Conservation (phyloP, 257 asterid genomes). For the Primulina tabacum region DNA sequence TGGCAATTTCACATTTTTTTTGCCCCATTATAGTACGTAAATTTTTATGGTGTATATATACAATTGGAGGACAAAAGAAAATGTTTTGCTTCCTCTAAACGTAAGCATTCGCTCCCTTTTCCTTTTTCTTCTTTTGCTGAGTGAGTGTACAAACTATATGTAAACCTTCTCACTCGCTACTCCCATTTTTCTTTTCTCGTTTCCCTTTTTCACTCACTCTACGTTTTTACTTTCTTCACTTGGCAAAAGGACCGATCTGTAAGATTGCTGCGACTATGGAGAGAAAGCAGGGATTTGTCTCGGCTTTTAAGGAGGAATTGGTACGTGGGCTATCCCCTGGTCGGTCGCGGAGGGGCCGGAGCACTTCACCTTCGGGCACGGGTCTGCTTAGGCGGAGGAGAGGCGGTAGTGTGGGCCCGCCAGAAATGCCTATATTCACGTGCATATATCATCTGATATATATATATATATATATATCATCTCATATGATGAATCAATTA, state of each 20-base stretch:
- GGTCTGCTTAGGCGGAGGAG: too few species aligned
- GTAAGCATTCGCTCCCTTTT: background rate
- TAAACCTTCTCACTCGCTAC: background rate
- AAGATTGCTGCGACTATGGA: slow-evolving; percentile 44
- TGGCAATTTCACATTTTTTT: too few species aligned
- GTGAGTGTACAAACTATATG: background rate
- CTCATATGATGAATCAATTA: too few species aligned
- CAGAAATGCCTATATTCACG: too few species aligned
- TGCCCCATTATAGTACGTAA: too few species aligned
- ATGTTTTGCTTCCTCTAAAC: background rate
- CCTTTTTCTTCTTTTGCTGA: background rate
- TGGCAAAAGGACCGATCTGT: background rate
- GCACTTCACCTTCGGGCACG: too few species aligned
- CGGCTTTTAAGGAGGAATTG: slow-evolving; percentile 62
- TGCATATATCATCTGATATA: too few species aligned
- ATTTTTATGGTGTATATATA: too few species aligned
- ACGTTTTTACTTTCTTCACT: background rate
- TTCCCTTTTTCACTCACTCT: background rate
- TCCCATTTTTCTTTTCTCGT: too few species aligned
- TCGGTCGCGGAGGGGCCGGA: too few species aligned
- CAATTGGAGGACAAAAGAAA: background rate
- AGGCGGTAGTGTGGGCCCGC: too few species aligned
- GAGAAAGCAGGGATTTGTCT: slow-evolving; percentile 61
- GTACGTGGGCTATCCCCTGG: slow-evolving; percentile 69
- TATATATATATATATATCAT: too few species aligned